phyloP scores from a whole-genome alignment of 2,329 filamentous ascomycete genomes.

The Xylariaceae sp. region DNA sequence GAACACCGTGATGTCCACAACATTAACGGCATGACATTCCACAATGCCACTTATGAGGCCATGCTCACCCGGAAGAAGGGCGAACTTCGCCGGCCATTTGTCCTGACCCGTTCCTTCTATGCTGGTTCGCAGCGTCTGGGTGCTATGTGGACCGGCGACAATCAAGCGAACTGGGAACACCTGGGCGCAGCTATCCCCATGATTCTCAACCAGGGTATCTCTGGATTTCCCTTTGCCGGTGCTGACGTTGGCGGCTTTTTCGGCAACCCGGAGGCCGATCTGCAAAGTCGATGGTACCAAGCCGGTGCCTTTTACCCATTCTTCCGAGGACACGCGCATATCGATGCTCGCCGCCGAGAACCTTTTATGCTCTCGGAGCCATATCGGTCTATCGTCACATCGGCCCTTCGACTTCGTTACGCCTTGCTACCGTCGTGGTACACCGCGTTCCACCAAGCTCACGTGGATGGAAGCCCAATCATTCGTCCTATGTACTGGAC shows the following conservation, averaged over 20 bases:
- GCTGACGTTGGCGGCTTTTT: slow-evolving; percentile 98
- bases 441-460: slow-evolving; percentile 90
- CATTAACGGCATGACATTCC: slow-evolving; percentile 88
- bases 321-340: slow-evolving; percentile 95
- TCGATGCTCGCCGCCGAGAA: slow-evolving; percentile 89
- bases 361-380: slow-evolving; percentile 85
- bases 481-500: slow-evolving; percentile 90
- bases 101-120: slow-evolving; percentile 89
- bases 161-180: slow-evolving; percentile 89
- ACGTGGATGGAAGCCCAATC: slow-evolving; percentile 78
- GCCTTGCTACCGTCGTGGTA: slow-evolving; percentile 91
- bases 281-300: slow-evolving; percentile 94
- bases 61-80: slow-evolving; percentile 81
- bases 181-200: slow-evolving; percentile 88
- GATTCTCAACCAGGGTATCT: slow-evolving; percentile 87
- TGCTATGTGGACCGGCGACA: slow-evolving; percentile 99
- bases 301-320: slow-evolving; percentile 96
- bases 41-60: slow-evolving; percentile 89
- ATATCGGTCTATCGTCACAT: slow-evolving; percentile 79
- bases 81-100: slow-evolving; percentile 80
- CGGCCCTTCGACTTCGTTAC: slow-evolving; percentile 85
- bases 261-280: slow-evolving; percentile 88
- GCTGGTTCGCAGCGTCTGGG: slow-evolving; percentile 84
- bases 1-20: slow-evolving; percentile 98
- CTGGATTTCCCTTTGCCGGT: slow-evolving; percentile 89